Evolutionary conservation across 78 protist species (phyloP), one percentile per base, ranked within the genome.

Genomic region (Dictyostelium firmibasis): DNA sequence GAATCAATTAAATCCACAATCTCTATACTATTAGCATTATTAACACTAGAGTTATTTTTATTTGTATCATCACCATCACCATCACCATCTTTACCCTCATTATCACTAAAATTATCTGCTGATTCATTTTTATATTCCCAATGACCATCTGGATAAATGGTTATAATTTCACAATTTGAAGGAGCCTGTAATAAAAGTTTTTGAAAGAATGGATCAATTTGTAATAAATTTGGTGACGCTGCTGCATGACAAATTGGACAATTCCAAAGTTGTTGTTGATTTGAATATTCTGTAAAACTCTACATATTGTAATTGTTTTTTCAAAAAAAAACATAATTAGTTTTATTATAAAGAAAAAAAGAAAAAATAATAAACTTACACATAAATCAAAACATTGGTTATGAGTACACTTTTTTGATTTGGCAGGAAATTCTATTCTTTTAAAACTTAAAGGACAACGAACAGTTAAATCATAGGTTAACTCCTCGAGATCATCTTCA

Each of bases 181-280:
- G 92, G 92, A 31, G 83, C 69, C 7, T 72, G 25, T 25, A 36
- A 23, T 13, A 85, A 20, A 13, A 85, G 41, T 20, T 70, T 74
- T 35, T 69, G n/a, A 75, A 50, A 75, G 60, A 47, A 85, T 27
- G 20, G 5, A 47, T 85, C 92, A 35, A 74, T 14, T 16, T 25
- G 5, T 29, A 85, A 27, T 16, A 11, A 3, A 5, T 33, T 29
- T 43, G 92, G 92, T 7, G 81, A 23, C 7, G 84, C 64, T 0
- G 50, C 27, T 3, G 10, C 20, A 85, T 85, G 84, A 67, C 92
- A 85, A 10, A 85, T 74, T 31, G 92, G 92, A 75, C 92, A 85
- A 75, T 85, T 85, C 72, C 69, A 85, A 10, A 85, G 50, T 53
- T 85, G 92, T 85, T 85, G 92, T 74, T 85, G 92, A 35, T 31